Evolutionary conservation across 768 basidiomycete species (phyloP).

Genomic region (Panus rudis): DNA sequence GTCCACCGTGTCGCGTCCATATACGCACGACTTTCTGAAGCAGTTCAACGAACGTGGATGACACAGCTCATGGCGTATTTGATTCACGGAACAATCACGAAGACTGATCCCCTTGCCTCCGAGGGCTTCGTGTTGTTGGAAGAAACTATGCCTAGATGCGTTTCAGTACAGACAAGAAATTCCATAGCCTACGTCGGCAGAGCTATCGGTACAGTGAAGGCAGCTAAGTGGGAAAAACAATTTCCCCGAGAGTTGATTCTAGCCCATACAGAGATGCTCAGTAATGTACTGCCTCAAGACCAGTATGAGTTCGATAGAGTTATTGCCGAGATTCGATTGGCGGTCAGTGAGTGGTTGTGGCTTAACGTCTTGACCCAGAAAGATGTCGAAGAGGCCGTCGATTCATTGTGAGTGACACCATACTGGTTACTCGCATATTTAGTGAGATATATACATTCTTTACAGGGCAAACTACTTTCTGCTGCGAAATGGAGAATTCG

Average conservation of each 20-base stretch:
- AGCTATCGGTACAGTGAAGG: constrained; percentile 77
- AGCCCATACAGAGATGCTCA: constrained; percentile 59
- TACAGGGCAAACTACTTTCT: constrained; percentile 82
- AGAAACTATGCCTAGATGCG: constrained; percentile 67
- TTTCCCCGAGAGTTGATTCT: constrained; percentile 61
- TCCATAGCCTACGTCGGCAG: constrained; percentile 85
- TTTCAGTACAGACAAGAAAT: constrained; percentile 64
- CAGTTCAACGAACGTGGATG: constrained; percentile 79
- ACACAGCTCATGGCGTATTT: constrained; percentile 78
- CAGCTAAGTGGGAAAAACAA: constrained; percentile 72
- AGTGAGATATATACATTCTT: constrained; percentile 6
- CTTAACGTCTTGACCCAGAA: constrained; percentile 75
- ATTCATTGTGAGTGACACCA: constrained; percentile 60
- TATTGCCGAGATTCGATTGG: constrained; percentile 67
- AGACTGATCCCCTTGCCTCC: constrained; percentile 59
- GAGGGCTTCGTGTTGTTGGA: constrained; percentile 52
- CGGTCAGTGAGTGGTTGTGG: constrained; percentile 94
- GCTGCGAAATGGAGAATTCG: constrained; percentile 82
- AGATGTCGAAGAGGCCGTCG: constrained; percentile 79
- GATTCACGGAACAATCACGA: constrained; percentile 64
- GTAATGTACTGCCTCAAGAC: constrained; percentile 66
- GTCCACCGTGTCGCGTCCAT: constrained; percentile 71
- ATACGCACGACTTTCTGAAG: constrained; percentile 58
- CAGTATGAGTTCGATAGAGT: constrained; percentile 69
- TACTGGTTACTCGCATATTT: neutral